These are phyloP conservation scores for Pisolithus marmoratus DNA, from an alignment of 768 basidiomycete species.

Conservation along the genomic window DNA sequence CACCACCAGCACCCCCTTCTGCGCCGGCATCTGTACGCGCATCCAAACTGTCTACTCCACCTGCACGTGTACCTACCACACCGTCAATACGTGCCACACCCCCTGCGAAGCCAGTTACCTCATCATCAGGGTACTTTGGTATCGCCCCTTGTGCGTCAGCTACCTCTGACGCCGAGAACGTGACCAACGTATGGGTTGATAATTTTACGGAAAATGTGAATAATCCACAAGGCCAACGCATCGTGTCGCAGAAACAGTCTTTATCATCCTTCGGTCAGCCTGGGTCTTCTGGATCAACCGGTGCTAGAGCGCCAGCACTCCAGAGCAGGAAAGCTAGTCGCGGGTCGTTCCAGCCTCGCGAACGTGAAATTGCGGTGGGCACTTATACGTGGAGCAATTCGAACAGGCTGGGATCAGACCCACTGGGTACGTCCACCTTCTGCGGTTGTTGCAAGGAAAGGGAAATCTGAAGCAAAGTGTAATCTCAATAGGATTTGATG, in stretches of 20 bases:
- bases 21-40: slow-evolving; percentile 10
- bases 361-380: slow-evolving; percentile 25
- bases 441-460: slow-evolving; percentile 8
- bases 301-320: slow-evolving; percentile 2
- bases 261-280: slow-evolving; percentile 20
- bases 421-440: slow-evolving; percentile 10
- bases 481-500: slow-evolving; percentile 16
- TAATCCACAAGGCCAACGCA: slow-evolving; percentile 16
- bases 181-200: slow-evolving; percentile 26
- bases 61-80: slow-evolving; percentile 13
- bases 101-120: slow-evolving; percentile 2
- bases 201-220: slow-evolving; percentile 12
- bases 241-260: slow-evolving; percentile 14
- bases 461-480: neutral
- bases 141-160: slow-evolving; percentile 24
- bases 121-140: slow-evolving; percentile 19
- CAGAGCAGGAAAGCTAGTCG: slow-evolving; percentile 25
- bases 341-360: slow-evolving; percentile 15
- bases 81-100: slow-evolving; percentile 10
- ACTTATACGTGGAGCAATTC: slow-evolving; percentile 28
- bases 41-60: slow-evolving; percentile 13
- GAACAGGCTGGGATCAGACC: slow-evolving; percentile 17
- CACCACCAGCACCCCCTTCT: slow-evolving; percentile 5
- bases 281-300: slow-evolving; percentile 25
- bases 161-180: slow-evolving; percentile 13